Base-by-base conservation (phyloP, 163 green algal genomes). In the Coccomyxa subellipsoidea region DNA sequence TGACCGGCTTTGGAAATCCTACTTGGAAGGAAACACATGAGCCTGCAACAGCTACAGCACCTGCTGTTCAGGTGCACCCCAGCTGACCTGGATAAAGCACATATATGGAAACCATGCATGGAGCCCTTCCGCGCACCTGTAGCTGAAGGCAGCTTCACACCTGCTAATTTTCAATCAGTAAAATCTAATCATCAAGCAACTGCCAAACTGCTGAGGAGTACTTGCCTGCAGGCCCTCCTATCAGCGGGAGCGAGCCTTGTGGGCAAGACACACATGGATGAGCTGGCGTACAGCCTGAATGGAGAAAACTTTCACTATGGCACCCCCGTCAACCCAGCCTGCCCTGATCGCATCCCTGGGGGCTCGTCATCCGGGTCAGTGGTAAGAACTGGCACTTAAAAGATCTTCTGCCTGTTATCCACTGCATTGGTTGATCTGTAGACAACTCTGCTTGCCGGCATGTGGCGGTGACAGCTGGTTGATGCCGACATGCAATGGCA, bases 331-430 rank as follows among this genome's bases (percentile, higher is more conserved):
- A 99, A 99, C 83, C 90, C 91, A 0, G 92, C 93, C 0, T 93
- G 92, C 6, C 94, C 93, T 3, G 91, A 90, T 1, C 88, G 94
- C 27, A 90, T 98, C 7, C 93, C 96, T 0, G 96, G 96, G 0
- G 96, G 96, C 69, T 98, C 95, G 1, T 97, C 91, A 29, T 97
- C 93, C 4, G 96, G 96, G n/a, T 96, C 91, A 2, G 96, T 95
- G 18, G 94, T 92, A 85, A 89, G 88, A 72, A 21, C 31, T 0
- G 32, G 1, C 66, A 32, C n/a, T 32, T 73, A 34, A 12, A 66
- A 66, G 18, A 12, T 18, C 18, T 18, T 66, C 12, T 18, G 12
- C 47, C 47, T 18, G 47, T 18, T 18, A 66, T 66, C 12, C 47
- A 29, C 12, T 66, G 47, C 47, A 66, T 29, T 66, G 18, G 47